phyloP scores from a whole-genome alignment of 1,284 basidiomycete genomes.

The Kwoniella shivajii region DNA sequence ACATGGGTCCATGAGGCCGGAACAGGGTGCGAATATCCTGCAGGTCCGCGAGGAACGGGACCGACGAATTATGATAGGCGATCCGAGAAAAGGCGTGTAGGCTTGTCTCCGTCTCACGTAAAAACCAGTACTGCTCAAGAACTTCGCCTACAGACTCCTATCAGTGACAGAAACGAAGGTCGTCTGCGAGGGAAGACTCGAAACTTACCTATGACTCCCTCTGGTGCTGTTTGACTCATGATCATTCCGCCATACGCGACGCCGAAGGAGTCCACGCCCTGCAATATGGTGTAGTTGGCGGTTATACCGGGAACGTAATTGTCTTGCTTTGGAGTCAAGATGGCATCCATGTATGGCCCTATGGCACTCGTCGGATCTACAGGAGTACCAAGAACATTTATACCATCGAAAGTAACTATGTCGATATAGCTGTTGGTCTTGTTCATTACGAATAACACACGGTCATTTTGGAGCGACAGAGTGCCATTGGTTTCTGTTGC shows the following conservation, averaged over 20 bases:
- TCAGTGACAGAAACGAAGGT: too few relatives aligned
- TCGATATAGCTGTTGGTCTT: conserved; percentile 15
- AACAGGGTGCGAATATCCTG: conserved; percentile 26
- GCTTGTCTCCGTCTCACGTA: conserved; percentile 36
- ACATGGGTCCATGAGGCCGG: conserved; percentile 16
- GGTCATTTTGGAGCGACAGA: conserved; percentile 15
- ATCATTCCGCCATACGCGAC: conserved; percentile 16
- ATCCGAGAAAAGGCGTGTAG: conserved; percentile 34
- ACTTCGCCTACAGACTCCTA: too few relatives aligned
- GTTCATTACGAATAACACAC: conserved; percentile 12
- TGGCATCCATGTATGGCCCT: conserved; percentile 16
- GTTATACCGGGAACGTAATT: conserved; percentile 7
- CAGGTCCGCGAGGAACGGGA: conserved; percentile 1
- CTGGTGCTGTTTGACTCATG: conserved; percentile 8
- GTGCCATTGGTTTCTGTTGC: conserved; percentile 8
- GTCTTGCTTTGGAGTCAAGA: conserved; percentile 16
- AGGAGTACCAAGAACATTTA: conserved; percentile 14
- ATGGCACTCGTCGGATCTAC: conserved; percentile 14
- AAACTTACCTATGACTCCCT: conserved; percentile 15
- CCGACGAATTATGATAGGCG: conserved; percentile 25
- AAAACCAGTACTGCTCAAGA: conserved; percentile 41
- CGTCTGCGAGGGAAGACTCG: too few relatives aligned
- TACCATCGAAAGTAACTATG: conserved; percentile 13
- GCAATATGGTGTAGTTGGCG: conserved; percentile 6
- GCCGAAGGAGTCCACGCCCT: conserved; percentile 13